phyloP scores from a whole-genome alignment of 805 yeast species.

The Saturnispora silvae region DNA sequence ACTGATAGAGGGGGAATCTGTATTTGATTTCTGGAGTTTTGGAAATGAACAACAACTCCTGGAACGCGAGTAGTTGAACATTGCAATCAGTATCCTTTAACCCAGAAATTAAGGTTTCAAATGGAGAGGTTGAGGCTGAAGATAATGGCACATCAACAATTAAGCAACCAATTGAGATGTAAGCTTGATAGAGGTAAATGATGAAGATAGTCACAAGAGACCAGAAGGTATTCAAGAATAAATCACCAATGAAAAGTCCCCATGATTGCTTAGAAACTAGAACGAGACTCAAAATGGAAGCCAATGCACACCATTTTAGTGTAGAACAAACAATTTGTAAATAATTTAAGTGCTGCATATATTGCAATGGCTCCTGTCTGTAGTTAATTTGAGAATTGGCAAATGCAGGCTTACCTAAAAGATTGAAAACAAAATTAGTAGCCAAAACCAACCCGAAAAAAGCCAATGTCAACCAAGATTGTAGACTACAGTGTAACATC shows the following conservation, averaged over 20 bases:
- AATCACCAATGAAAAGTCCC: background rate
- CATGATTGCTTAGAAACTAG: no score
- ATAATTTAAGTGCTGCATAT: constrained; percentile 12
- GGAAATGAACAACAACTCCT: constrained; percentile 60
- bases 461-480: constrained; percentile 4
- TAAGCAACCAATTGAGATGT: constrained; percentile 62
- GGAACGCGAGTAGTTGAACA: constrained; percentile 58
- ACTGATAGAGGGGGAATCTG: constrained; percentile 43
- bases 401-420: constrained; percentile 44
- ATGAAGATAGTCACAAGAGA: background rate
- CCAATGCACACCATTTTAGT: no score
- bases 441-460: constrained; percentile 37
- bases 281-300: no score
- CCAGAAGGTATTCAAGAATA: background rate
- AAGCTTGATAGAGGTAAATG: constrained; percentile 45
- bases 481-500: background rate
- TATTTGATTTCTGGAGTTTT: constrained; percentile 36
- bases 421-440: constrained; percentile 39
- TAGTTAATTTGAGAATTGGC: constrained; percentile 28
- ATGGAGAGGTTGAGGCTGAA: constrained; percentile 47
- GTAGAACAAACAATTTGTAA: constrained; percentile 15
- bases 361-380: constrained; percentile 30
- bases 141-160: constrained; percentile 56
- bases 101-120: constrained; percentile 55
- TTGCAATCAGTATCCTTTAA: constrained; percentile 40